Conservation (phyloP, 441 rosid species). For the Erodium chrysanthum region DNA sequence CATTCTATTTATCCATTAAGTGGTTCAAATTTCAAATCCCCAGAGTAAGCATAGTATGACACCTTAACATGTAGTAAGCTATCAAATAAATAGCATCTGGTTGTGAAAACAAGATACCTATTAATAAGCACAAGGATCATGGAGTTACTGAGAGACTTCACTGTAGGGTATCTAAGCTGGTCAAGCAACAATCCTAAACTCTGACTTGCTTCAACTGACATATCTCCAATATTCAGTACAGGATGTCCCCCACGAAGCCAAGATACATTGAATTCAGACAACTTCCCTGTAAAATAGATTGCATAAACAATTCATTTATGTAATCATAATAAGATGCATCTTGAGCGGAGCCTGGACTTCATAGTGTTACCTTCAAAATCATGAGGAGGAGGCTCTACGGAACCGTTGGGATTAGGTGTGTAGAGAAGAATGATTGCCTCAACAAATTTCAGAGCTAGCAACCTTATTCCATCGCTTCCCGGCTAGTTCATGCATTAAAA, state of each 20-base stretch:
- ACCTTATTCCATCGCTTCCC: constrained; percentile 71
- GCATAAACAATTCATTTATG: constrained; percentile 12
- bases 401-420: constrained; percentile 73
- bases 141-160: constrained; percentile 63
- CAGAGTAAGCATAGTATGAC: neutral
- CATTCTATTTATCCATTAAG: neutral
- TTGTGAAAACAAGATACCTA: constrained; percentile 33
- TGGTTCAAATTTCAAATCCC: neutral
- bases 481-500: constrained; percentile 38
- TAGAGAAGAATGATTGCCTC: constrained; percentile 83
- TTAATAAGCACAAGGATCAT: constrained; percentile 66
- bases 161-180: constrained; percentile 81
- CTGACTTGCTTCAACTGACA: constrained; percentile 86
- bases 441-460: constrained; percentile 77
- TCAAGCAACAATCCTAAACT: constrained; percentile 75
- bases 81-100: constrained; percentile 15
- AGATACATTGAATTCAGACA: constrained; percentile 60
- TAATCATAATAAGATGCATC: constrained; percentile 5
- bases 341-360: constrained; percentile 10
- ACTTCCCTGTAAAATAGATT: constrained; percentile 39
- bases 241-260: constrained; percentile 91
- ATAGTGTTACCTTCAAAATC: constrained; percentile 44
- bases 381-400: constrained; percentile 48
- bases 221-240: constrained; percentile 71
- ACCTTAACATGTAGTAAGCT: neutral